Percentiles rank a stretch among this genome's conserved stretches.
phyloP scores from a whole-genome alignment of 345 rosid species.

The Turritis glabra region DNA sequence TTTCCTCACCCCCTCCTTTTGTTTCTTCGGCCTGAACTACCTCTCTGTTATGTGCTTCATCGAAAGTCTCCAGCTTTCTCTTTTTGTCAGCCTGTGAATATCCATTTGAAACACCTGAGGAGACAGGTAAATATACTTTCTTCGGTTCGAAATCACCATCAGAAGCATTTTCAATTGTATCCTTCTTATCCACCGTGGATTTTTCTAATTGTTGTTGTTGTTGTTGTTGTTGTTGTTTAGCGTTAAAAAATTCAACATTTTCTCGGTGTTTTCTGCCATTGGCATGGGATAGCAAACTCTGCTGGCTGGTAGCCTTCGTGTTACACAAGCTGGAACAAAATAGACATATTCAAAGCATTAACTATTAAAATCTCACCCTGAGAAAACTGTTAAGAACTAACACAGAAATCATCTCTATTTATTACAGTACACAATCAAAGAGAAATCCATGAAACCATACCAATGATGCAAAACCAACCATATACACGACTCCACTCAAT shows the following conservation, averaged over 20 bases:
- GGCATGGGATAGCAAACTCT: slow-evolving; percentile 69
- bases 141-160: slow-evolving; percentile 40
- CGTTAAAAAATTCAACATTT: slow-evolving; percentile 58
- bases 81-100: slow-evolving; percentile 42
- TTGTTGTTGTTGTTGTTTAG: slow-evolving; percentile 46
- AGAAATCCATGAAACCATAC: not conserved
- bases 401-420: not conserved
- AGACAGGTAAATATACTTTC: slow-evolving; percentile 22
- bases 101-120: slow-evolving; percentile 41
- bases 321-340: slow-evolving; percentile 60
- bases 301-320: slow-evolving; percentile 65
- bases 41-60: slow-evolving; percentile 37
- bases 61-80: slow-evolving; percentile 49
- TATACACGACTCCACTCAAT: not conserved
- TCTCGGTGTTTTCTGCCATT: slow-evolving; percentile 78
- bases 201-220: slow-evolving; percentile 44
- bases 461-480: not conserved
- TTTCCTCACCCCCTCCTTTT: not conserved
- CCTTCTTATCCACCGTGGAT: slow-evolving; percentile 36
- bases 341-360: not conserved
- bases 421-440: not conserved
- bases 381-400: not conserved
- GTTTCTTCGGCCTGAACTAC: slow-evolving; percentile 40
- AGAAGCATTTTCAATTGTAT: slow-evolving; percentile 30
- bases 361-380: not conserved